Conservation (phyloP, 1,284 basidiomycete genomes). For the Sutorius eximius region DNA sequence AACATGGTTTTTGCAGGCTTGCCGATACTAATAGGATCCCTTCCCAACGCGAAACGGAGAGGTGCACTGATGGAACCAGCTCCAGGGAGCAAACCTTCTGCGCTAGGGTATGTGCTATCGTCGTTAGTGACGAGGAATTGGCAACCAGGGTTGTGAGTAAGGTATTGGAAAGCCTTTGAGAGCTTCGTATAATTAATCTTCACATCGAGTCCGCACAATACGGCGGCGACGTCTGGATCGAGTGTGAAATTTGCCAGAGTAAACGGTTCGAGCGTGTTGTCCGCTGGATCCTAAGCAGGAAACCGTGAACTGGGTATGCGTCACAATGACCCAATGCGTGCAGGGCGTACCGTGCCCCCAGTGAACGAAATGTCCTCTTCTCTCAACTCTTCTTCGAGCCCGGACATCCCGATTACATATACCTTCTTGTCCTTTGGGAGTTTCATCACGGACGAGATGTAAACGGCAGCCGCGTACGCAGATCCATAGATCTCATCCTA, state of each 20-base stretch:
- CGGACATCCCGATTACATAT: conserved; percentile 92
- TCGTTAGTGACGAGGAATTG: conserved; percentile 92
- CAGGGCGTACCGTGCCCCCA: conserved; percentile 79
- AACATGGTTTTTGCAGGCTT: conserved; percentile 93
- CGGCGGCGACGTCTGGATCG: conserved; percentile 84
- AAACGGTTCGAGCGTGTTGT: conserved; percentile 76
- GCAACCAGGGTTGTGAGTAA: conserved; percentile 76
- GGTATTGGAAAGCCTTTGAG: conserved; percentile 90
- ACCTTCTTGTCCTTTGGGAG: conserved; percentile 92
- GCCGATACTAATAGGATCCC: conserved; percentile 79
- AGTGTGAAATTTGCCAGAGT: conserved; percentile 68
- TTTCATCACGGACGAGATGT: conserved; percentile 86
- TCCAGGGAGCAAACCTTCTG: conserved; percentile 82
- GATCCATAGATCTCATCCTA: conserved; percentile 96
- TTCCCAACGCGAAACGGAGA: conserved; percentile 72
- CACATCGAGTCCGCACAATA: conserved; percentile 85
- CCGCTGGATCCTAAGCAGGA: conserved; percentile 68
- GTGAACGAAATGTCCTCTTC: conserved; percentile 78
- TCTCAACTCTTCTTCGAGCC: conserved; percentile 89
- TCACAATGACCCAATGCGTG: background rate
- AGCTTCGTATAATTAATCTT: conserved; percentile 90
- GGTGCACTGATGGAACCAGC: conserved; percentile 85
- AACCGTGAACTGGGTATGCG: conserved; percentile 1
- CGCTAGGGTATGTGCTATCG: conserved; percentile 86
- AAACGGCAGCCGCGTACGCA: conserved; percentile 91